phyloP scores from a whole-genome alignment of 371 early-diverging fungal genomes.

The Massospora cicadina region DNA sequence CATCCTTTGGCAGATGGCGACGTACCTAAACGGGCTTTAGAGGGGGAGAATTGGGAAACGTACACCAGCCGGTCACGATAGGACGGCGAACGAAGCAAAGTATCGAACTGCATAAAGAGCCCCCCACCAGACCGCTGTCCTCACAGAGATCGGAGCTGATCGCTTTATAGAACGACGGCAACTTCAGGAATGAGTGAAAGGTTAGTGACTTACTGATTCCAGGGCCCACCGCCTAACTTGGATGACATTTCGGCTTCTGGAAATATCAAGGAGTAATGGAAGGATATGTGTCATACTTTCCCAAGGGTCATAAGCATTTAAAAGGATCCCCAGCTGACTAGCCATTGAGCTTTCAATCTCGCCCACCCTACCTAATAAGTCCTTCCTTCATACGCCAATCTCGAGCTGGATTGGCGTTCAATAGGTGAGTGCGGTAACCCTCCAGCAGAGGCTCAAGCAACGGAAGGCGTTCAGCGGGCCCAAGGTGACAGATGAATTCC shows the following conservation, averaged over 20 bases:
- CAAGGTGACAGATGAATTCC: background rate
- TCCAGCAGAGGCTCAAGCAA: background rate
- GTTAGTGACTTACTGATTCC: background rate
- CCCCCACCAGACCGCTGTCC: background rate
- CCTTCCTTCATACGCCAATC: background rate
- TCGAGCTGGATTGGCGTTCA: background rate
- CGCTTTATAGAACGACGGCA: background rate
- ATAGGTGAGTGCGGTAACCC: background rate
- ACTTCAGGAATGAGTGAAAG: background rate
- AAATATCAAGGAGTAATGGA: background rate
- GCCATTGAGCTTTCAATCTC: background rate
- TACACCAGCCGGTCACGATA: background rate
- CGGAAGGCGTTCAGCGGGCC: background rate
- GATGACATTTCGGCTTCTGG: background rate
- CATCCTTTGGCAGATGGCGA: background rate
- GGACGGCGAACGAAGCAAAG: background rate
- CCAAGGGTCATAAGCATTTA: background rate
- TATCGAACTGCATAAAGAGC: background rate
- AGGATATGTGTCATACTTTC: background rate
- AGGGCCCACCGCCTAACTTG: background rate
- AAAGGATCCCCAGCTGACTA: background rate
- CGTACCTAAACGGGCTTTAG: background rate
- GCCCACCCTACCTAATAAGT: background rate
- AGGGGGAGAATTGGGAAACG: background rate
- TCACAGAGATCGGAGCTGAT: background rate